Conservation (phyloP, 805 yeast species). For the Zygosaccharomyces bisporus region DNA sequence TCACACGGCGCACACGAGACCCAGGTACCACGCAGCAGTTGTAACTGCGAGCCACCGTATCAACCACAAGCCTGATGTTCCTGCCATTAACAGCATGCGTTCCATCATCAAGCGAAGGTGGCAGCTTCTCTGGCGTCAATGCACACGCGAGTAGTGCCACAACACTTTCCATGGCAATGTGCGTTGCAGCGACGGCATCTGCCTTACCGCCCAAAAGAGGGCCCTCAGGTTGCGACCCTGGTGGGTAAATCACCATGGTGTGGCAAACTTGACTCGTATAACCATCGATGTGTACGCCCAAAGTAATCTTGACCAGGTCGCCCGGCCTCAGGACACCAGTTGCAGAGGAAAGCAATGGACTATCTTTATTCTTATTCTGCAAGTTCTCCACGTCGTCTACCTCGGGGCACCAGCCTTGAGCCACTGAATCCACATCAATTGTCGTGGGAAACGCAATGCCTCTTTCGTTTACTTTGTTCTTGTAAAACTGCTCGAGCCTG, state of each 20-base stretch:
- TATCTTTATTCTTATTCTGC: conserved; percentile 29
- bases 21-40: conserved; percentile 89
- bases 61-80: conserved; percentile 69
- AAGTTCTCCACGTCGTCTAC: conserved; percentile 52
- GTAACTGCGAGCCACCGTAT: conserved; percentile 79
- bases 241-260: conserved; percentile 77
- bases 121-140: conserved; percentile 71
- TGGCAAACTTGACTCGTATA: conserved; percentile 86
- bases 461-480: conserved; percentile 67
- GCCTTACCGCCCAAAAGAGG: conserved; percentile 84
- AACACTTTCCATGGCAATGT: conserved; percentile 86
- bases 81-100: conserved; percentile 55
- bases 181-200: conserved; percentile 85
- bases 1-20: conserved; percentile 82
- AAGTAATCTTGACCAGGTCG: conserved; percentile 76
- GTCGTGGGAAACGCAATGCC: conserved; percentile 93
- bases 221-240: conserved; percentile 52
- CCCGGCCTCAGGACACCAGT: conserved; percentile 50
- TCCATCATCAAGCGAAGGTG: conserved; percentile 43
- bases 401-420: conserved; percentile 83
- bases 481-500: conserved; percentile 58
- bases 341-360: conserved; percentile 23
- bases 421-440: conserved; percentile 76
- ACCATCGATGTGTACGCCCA: conserved; percentile 95
- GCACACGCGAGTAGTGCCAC: conserved; percentile 69